phyloP scores from a whole-genome alignment of 495 filamentous ascomycete species.

The Evansstolkia leycettana region DNA sequence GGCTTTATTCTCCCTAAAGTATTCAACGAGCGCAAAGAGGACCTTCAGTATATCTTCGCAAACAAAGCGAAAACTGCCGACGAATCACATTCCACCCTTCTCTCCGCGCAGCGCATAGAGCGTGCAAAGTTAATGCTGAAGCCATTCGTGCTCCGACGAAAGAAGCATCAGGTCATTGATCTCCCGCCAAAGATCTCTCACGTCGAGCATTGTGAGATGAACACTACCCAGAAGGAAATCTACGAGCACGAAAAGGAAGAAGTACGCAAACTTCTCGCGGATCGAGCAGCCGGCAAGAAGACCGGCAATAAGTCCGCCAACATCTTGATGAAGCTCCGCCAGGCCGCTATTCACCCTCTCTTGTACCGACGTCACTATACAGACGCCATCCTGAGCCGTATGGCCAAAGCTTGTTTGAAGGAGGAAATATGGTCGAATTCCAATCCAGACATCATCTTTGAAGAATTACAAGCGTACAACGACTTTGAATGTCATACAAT shows the following conservation, averaged over 20 bases:
- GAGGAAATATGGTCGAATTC: slow-evolving; percentile 48
- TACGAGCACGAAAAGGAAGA: slow-evolving; percentile 51
- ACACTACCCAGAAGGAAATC: slow-evolving; percentile 50
- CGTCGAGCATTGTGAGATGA: slow-evolving; percentile 71
- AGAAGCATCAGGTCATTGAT: slow-evolving; percentile 90
- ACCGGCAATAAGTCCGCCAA: slow-evolving; percentile 49
- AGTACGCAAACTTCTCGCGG: slow-evolving; percentile 41
- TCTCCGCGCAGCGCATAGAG: slow-evolving; percentile 74
- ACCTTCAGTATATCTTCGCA: slow-evolving; percentile 72
- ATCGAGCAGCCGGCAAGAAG: slow-evolving; percentile 44
- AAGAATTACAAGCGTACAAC: slow-evolving; percentile 59
- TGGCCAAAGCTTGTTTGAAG: slow-evolving; percentile 61
- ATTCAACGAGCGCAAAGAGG: slow-evolving; percentile 60
- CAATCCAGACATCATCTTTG: slow-evolving; percentile 50
- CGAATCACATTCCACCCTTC: slow-evolving; percentile 55
- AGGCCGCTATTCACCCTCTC: slow-evolving; percentile 87
- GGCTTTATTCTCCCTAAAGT: slow-evolving; percentile 82
- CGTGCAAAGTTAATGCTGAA: slow-evolving; percentile 86
- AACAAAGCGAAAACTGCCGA: slow-evolving; percentile 79
- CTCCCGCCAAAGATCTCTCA: slow-evolving; percentile 69
- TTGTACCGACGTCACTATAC: slow-evolving; percentile 72
- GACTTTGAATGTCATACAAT: slow-evolving; percentile 78
- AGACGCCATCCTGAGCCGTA: slow-evolving; percentile 59
- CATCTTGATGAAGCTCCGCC: slow-evolving; percentile 80
- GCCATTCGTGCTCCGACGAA: slow-evolving; percentile 84